Base-by-base conservation (phyloP, 768 basidiomycete species). In the Pleurotus sapidus region DNA sequence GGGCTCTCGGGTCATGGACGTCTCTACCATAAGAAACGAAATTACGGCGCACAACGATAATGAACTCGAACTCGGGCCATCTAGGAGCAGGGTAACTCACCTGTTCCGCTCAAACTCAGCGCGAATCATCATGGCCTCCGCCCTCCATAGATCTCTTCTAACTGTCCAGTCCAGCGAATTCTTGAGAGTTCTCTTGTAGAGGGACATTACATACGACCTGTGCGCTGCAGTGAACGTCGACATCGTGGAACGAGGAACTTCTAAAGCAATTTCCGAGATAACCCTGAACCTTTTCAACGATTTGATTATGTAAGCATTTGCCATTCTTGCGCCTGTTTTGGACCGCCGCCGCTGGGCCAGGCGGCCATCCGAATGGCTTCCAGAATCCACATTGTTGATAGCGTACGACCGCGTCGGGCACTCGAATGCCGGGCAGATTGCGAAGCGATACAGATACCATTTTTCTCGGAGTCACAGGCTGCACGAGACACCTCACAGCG, bases 31-130 rank as follows among this genome's bases (percentile, higher is more conserved):
- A n/a, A 27, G 2, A 46, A 12, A 18, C n/a, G 30, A 34, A 30
- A 34, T 34, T 11, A 9, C 42, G 25, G 18, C 15, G 55, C 14
- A 60, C 49, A 9, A 47, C 14, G 14, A 46, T 30, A 7, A 54
- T 46, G 57, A 59, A 54, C 47, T 15, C 43, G 30, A 56, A 38
- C 23, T 25, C 45, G 23, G 55, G 43, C 47, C 25, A 39, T 37
- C 15, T 42, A 59, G 7, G 8, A 11, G 23, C 24, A 12, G 34
- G 24, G 17, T 60, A 50, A 75, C 82, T 58, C 69, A 92, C 93
- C 94, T 84, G 80, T 98, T 94, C 63, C 81, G 75, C 77, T 98
- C 96, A 69, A 98, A 98, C 70, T 93, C 84, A 59, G 95, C 95
- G 60, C 96, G 77, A 61, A 98, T 92, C 70, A 88, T 77, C 64